Evolutionary conservation across 2,329 filamentous ascomycete genomes (phyloP).

Genomic region (Alternaria hordeiaustralica): DNA sequence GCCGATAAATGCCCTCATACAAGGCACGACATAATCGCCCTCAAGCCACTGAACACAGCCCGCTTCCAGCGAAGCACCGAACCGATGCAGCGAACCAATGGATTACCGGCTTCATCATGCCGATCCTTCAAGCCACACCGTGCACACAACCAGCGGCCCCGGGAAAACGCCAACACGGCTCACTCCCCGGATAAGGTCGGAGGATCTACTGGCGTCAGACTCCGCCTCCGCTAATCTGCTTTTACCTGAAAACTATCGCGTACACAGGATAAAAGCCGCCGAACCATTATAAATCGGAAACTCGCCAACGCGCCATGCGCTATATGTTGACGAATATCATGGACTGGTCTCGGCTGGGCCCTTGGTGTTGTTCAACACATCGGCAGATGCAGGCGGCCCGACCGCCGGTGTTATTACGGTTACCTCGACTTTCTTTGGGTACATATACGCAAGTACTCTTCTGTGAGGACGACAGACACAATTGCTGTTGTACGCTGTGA

Average conservation of each 20-base stretch:
- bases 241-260: background rate
- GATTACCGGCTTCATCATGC: background rate
- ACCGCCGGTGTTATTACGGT: slow-evolving; percentile 3
- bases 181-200: background rate
- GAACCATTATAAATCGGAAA: background rate
- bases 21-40: background rate
- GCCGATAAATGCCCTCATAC: background rate
- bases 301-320: background rate
- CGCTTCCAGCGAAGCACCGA: background rate
- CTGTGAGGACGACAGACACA: background rate
- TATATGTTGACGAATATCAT: background rate
- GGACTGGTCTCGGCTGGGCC: background rate
- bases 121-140: background rate
- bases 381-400: slow-evolving; percentile 4
- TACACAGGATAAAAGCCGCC: background rate
- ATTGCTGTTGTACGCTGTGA: background rate
- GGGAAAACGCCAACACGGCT: background rate
- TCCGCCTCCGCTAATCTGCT: background rate
- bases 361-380: background rate
- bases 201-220: background rate
- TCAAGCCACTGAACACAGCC: background rate
- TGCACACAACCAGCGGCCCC: background rate
- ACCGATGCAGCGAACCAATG: background rate
- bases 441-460: background rate
- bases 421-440: background rate